A percentile compares a stretch with the other conserved stretches of the same genome.
Conservation (phyloP, 805 yeast species). For the Starmerella sirachaensis region DNA sequence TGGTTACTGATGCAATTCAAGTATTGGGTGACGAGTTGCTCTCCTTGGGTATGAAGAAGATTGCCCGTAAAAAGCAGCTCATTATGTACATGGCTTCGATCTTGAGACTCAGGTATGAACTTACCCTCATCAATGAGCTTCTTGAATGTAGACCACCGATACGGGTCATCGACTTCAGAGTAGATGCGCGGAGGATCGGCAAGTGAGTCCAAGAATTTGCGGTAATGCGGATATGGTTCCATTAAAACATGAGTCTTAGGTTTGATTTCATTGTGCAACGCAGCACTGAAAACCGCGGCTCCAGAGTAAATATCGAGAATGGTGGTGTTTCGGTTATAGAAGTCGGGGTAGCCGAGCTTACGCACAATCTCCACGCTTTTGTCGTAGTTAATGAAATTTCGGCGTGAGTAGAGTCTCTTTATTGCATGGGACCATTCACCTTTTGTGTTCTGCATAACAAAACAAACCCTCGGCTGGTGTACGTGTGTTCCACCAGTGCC, state of each 20-base stretch:
- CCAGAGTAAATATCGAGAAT: slow-evolving; percentile 29
- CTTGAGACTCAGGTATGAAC: slow-evolving; percentile 31
- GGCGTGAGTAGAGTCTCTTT: slow-evolving; percentile 23
- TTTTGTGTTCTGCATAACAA: slow-evolving; percentile 17
- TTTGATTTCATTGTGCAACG: slow-evolving; percentile 44
- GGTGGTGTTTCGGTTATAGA: slow-evolving; percentile 25
- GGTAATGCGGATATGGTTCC: slow-evolving; percentile 37
- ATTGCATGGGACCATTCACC: slow-evolving; percentile 20
- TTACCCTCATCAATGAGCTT: slow-evolving; percentile 36
- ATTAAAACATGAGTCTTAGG: slow-evolving; percentile 57
- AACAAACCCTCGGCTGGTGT: neutral
- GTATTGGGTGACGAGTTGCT: slow-evolving; percentile 64
- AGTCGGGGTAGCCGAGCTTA: slow-evolving; percentile 34
- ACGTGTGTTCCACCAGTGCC: neutral
- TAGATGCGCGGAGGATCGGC: slow-evolving; percentile 21
- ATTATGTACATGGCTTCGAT: slow-evolving; percentile 37
- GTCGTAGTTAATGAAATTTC: slow-evolving; percentile 23
- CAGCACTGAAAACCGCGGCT: slow-evolving; percentile 47
- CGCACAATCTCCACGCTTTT: slow-evolving; percentile 33
- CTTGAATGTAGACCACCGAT: slow-evolving; percentile 51
- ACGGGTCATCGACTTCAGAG: slow-evolving; percentile 41
- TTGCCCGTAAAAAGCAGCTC: slow-evolving; percentile 49
- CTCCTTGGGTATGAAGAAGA: slow-evolving; percentile 46
- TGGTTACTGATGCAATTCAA: slow-evolving; percentile 51
- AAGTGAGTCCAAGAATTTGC: slow-evolving; percentile 17